Base-by-base conservation (phyloP, 176 grass and related monocot genomes). In the Aegilops umbellulata region DNA sequence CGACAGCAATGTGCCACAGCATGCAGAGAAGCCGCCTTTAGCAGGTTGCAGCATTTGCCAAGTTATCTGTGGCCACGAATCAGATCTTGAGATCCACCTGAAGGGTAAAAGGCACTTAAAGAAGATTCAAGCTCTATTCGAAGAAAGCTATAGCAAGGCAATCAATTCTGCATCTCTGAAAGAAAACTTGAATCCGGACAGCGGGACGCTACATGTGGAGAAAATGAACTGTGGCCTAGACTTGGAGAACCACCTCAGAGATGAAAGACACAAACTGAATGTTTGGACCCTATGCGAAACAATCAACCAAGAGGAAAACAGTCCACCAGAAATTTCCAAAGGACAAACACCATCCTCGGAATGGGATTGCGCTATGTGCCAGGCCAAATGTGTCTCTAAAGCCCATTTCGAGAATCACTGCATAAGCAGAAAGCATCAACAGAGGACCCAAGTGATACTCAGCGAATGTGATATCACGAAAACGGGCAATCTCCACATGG, bases 341-440 rank as follows among this genome's bases (percentile, higher is more conserved):
- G 32, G 10, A 49, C 35, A 69, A 34, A 68, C 62, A 25, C 36
- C 32, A 24, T 36, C 63, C 19, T 83, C 47, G 5, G 12, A 70
- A 20, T 65, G 72, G 84, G 19, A 26, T 11, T 78, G 84, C 14
- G 27, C 13, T 55, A 53, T 55, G 11, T 86, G 88, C 75, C 63
- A 82, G 8, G 83, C 29, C 23, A 82, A 82, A 71, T 90, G 79
- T 20, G 55, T 39, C 17, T 77, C 78, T 30, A 55, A n/a, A 78
- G 44, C 47, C 76, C 83, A 82, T 4, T 77, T 77, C 29, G 61
- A 47, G 41, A 29, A 69, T 22, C 83, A 89, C 83, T 77, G 69
- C 61, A 60, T 10, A 11, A 27, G 27, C 69, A 81, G 5, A 64
- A 65, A 15, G 35, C 69, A 77, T 63, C 41, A 44, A 20, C n/a